Base-by-base conservation (phyloP, 805 yeast genomes). In the Candida takata region DNA sequence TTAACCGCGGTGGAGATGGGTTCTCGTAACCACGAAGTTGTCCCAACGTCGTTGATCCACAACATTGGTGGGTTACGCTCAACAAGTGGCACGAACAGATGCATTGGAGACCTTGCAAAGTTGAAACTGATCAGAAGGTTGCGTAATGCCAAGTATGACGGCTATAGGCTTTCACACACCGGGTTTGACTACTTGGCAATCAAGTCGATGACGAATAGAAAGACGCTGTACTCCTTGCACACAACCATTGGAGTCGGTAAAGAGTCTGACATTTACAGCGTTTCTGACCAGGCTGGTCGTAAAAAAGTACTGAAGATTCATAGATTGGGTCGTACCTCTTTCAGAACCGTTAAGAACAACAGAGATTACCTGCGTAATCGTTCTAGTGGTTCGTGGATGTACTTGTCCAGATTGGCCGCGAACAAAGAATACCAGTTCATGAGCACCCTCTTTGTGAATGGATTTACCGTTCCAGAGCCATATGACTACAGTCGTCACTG, bases 151-250 rank as follows among this genome's bases (percentile, higher is more conserved):
- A 85, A 79, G 51, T 90, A 92, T 59, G 98, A 92, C 57, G 99
- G 99, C 10, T 92, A 84, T 63, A 70, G 90, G 47, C 62, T 92
- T 45, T 82, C 95, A 0, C 88, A 82, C 57, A 76, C 74, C 32
- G 99, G 99, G 4, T 84, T 79, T 59, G 99, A 92, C 60, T 92
- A 84, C 55, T 68, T 92, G 45, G 97, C 97, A 0, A 67, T 92
- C 45, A 86, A 81, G 58, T 72, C 95, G 8, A 75, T 92, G 77
- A 66, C 83, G 44, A 82, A 79, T 51, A 69, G 86, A 47, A 76
- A 79, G 28, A 70, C 85, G 0, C 55, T 92, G 8, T 79, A 79
- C 50, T 80, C 90, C 2, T 73, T 90, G 12, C 97, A 95, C 13
- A 70, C 79, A 31, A 84, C 82, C 8, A 87, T 90, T 48, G 98